These are phyloP conservation scores for Amaranthus palmeri DNA, from an alignment of 148 eudicot species.

Conservation along the genomic window DNA sequence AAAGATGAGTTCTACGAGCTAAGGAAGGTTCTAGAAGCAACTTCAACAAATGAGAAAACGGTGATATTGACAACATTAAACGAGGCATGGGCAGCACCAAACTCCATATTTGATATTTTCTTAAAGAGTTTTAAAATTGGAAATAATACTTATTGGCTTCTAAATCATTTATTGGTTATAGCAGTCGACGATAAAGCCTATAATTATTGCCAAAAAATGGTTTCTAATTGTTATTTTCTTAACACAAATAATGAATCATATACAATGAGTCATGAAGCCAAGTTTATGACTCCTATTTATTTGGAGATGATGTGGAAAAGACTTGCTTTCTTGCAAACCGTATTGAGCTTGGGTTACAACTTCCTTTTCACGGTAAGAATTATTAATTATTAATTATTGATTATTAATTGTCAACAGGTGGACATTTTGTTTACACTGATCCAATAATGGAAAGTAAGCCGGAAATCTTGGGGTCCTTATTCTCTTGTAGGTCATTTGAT, in stretches of 20 bases:
- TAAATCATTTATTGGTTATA: constrained; percentile 25
- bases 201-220: constrained; percentile 13
- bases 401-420: too few relatives aligned
- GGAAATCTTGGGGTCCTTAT: too few relatives aligned
- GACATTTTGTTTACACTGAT: too few relatives aligned
- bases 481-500: too few relatives aligned
- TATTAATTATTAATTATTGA: too few relatives aligned
- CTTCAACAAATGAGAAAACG: constrained; percentile 22
- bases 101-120: too few relatives aligned
- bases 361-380: constrained; percentile 32
- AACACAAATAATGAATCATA: constrained; percentile 15
- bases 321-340: constrained; percentile 24
- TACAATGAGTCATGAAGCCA: constrained; percentile 26
- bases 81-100: constrained; percentile 36
- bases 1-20: too few relatives aligned
- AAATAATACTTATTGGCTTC: constrained; percentile 20
- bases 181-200: constrained; percentile 27
- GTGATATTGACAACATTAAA: constrained; percentile 30
- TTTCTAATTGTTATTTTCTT: constrained; percentile 25
- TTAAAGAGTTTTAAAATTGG: too few relatives aligned
- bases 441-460: too few relatives aligned
- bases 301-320: constrained; percentile 35
- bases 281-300: constrained; percentile 28
- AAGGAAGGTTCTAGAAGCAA: too few relatives aligned
- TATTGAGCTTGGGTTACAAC: constrained; percentile 28